phyloP scores from a whole-genome alignment of 345 rosid genomes.

The Citrus sinensis region DNA sequence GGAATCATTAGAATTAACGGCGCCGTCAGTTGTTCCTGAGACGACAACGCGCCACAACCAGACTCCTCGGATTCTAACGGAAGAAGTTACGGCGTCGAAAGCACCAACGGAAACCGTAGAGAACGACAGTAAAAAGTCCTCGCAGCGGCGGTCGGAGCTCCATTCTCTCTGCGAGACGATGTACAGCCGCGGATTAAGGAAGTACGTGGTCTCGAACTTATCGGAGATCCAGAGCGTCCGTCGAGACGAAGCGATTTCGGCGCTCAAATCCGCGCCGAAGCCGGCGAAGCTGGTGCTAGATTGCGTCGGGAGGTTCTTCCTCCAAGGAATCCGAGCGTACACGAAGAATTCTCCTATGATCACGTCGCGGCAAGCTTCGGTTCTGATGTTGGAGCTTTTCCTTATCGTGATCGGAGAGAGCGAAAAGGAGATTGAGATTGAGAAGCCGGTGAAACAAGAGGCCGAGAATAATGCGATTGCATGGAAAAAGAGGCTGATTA shows the following conservation, averaged over 20 bases:
- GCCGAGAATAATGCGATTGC: slow-evolving; percentile 48
- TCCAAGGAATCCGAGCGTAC: slow-evolving; percentile 58
- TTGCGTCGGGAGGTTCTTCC: slow-evolving; percentile 59
- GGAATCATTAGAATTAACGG: neutral
- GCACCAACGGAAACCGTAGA: neutral
- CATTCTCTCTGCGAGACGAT: slow-evolving; percentile 35
- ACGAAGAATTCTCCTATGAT: slow-evolving; percentile 41
- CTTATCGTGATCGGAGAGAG: slow-evolving; percentile 30
- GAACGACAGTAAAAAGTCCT: neutral
- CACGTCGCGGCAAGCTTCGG: slow-evolving; percentile 48
- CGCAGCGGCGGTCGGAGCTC: slow-evolving; percentile 27
- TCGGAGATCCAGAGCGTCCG: slow-evolving; percentile 38
- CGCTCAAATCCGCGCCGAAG: slow-evolving; percentile 47
- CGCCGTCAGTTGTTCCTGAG: neutral
- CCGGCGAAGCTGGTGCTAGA: slow-evolving; percentile 72
- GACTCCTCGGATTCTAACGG: neutral
- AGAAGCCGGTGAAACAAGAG: slow-evolving; percentile 27
- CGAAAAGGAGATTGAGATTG: slow-evolving; percentile 13
- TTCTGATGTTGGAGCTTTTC: slow-evolving; percentile 54
- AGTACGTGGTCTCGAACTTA: slow-evolving; percentile 36
- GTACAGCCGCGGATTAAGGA: slow-evolving; percentile 55
- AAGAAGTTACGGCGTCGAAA: slow-evolving; percentile 3
- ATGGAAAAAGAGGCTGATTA: slow-evolving; percentile 64
- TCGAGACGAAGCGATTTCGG: slow-evolving; percentile 41
- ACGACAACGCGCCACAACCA: neutral